Conservation (phyloP, 1,284 basidiomycete species). For the Sanghuangporus baumii region DNA sequence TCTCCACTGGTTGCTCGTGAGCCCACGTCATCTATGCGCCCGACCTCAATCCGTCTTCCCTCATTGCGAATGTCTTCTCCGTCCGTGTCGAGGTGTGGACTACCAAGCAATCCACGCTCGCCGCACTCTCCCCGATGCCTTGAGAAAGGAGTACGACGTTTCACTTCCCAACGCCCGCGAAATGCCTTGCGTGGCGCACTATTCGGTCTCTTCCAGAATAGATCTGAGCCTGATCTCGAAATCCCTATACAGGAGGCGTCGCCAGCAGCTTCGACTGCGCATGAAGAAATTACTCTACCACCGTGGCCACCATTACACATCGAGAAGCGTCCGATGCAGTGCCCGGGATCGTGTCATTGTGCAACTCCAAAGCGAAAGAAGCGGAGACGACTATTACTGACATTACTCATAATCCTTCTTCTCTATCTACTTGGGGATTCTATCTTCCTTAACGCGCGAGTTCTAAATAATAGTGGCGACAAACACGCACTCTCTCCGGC, state of each 20-base stretch:
- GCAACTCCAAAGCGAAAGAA: conserved; percentile 26
- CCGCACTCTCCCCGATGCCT: conserved; percentile 23
- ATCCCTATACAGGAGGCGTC: conserved; percentile 27
- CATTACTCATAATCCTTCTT: conserved; percentile 34
- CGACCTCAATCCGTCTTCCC: not conserved
- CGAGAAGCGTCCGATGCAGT: conserved; percentile 31
- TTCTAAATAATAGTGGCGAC: conserved; percentile 21
- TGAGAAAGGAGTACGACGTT: conserved; percentile 24
- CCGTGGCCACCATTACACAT: conserved; percentile 36
- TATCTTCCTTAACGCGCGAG: conserved; percentile 35
- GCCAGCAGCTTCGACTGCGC: conserved; percentile 15
- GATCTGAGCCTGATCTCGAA: conserved; percentile 19
- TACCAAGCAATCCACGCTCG: conserved; percentile 18
- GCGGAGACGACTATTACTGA: conserved; percentile 28
- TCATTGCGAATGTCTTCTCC: conserved; percentile 7
- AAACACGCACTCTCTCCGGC: conserved; percentile 32
- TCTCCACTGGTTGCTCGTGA: not conserved
- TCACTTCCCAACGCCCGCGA: not conserved
- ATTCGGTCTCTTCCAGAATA: not conserved
- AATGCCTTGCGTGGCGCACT: conserved; percentile 2
- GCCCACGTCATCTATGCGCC: not conserved
- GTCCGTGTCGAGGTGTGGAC: conserved; percentile 19
- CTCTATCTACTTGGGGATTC: conserved; percentile 39
- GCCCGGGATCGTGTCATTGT: conserved; percentile 22
- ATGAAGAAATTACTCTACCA: conserved; percentile 7